Evolutionary conservation across 2,329 filamentous ascomycete genomes (phyloP).

Genomic region (Penicillium sp.): DNA sequence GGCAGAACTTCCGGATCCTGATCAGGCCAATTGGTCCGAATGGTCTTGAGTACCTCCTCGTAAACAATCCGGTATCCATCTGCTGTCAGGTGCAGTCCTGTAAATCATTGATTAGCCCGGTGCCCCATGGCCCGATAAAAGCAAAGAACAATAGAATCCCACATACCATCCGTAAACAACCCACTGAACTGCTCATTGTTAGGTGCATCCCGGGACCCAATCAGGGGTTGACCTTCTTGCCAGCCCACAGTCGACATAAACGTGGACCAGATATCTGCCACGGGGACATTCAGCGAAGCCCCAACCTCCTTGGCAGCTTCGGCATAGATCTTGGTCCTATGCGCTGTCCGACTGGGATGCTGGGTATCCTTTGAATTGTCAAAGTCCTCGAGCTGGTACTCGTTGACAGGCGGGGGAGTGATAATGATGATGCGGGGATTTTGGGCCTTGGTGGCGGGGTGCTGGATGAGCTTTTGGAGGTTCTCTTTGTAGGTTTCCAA

Average conservation of each 20-base stretch:
- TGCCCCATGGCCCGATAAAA: background rate
- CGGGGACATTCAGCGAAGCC: conserved; percentile 57
- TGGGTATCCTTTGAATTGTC: conserved; percentile 55
- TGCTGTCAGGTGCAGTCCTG: conserved; percentile 62
- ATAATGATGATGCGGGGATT: conserved; percentile 74
- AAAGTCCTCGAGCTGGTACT: conserved; percentile 63
- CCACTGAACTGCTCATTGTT: conserved; percentile 58
- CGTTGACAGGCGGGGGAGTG: conserved; percentile 78
- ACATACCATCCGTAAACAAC: conserved; percentile 61
- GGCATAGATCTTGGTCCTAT: conserved; percentile 65
- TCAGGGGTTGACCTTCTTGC: conserved; percentile 53
- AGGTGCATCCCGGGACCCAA: conserved; percentile 62
- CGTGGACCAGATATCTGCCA: conserved; percentile 78
- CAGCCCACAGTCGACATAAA: conserved; percentile 70
- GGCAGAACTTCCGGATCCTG: conserved; percentile 56
- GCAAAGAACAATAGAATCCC: background rate
- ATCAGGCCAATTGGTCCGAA: conserved; percentile 58
- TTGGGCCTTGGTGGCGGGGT: conserved; percentile 71
- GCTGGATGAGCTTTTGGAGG: conserved; percentile 69
- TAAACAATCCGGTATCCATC: conserved; percentile 61
- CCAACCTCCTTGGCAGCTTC: conserved; percentile 68
- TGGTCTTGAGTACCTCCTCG: conserved; percentile 56
- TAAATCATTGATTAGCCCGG: conserved; percentile 10
- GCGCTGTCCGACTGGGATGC: conserved; percentile 61
- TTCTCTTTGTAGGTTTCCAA: conserved; percentile 76